Evolutionary conservation across 1,284 basidiomycete genomes (phyloP).

Genomic region (Phellinidium pouzarii): DNA sequence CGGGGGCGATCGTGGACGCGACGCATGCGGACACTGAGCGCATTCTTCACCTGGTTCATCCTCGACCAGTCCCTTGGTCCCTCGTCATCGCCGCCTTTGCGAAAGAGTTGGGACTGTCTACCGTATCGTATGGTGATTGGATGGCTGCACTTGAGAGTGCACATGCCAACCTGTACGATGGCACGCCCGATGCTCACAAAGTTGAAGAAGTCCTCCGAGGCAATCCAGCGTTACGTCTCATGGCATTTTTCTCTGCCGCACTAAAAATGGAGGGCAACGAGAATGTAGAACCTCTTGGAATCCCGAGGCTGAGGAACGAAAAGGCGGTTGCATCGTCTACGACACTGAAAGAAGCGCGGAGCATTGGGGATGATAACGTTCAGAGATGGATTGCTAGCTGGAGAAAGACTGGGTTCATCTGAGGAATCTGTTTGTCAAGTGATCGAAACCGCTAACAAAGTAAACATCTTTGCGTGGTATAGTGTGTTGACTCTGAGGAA

Average conservation of each 20-base stretch:
- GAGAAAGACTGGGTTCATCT: slow-evolving; percentile 12
- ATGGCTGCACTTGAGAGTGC: slow-evolving; percentile 2
- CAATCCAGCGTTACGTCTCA: slow-evolving; percentile 17
- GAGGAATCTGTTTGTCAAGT: not conserved
- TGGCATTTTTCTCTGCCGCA: slow-evolving; percentile 10
- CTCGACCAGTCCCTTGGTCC: slow-evolving; percentile 15
- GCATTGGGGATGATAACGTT: slow-evolving; percentile 1
- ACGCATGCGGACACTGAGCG: slow-evolving; percentile 18
- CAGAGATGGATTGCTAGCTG: slow-evolving; percentile 9
- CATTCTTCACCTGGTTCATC: slow-evolving; percentile 28
- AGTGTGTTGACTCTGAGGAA: too few species aligned
- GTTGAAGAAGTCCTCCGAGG: not conserved
- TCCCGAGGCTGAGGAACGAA: slow-evolving; percentile 2
- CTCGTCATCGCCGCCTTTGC: slow-evolving; percentile 5
- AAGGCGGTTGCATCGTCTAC: not conserved
- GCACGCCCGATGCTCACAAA: not conserved
- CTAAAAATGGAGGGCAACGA: not conserved
- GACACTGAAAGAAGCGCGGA: not conserved
- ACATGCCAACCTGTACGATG: not conserved
- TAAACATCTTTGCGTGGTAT: too few species aligned
- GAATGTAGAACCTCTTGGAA: not conserved
- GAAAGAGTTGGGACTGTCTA: not conserved
- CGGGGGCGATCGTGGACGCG: slow-evolving; percentile 24
- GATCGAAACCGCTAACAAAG: too few species aligned
- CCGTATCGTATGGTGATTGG: slow-evolving; percentile 11